Percentiles rank a stretch among this genome's conserved stretches.
These are phyloP conservation scores for Toxicodendron radicans DNA, from an alignment of 345 rosid genomes.

Conservation along the genomic window DNA sequence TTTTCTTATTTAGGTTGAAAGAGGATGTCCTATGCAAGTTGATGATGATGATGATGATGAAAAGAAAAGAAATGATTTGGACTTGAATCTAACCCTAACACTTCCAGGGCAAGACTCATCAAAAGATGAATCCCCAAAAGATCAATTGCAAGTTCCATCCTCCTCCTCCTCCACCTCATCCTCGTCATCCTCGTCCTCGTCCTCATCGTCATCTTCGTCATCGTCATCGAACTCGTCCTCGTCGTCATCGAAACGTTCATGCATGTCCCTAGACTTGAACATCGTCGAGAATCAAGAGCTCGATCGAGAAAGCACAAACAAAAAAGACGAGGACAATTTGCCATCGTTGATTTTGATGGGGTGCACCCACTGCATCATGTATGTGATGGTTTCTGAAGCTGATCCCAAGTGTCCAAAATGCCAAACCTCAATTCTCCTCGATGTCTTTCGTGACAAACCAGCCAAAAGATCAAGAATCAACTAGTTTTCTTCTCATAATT, in stretches of 20 bases:
- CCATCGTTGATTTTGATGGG: constrained; percentile 36
- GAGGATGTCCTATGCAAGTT: too few species aligned
- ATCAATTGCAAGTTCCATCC: neutral
- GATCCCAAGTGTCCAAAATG: constrained; percentile 37
- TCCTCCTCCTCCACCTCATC: too few species aligned
- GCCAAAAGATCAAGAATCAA: constrained; percentile 8
- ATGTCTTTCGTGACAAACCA: constrained; percentile 13
- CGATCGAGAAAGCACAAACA: neutral
- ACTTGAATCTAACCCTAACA: neutral
- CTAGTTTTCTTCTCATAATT: neutral
- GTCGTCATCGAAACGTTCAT: constrained; percentile 10
- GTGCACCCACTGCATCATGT: constrained; percentile 30
- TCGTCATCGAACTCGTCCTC: neutral
- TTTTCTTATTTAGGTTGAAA: neutral
- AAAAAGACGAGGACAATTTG: neutral
- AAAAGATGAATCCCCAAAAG: neutral
- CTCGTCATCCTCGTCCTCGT: neutral
- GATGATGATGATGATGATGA: neutral
- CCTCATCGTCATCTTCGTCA: constrained; percentile 4
- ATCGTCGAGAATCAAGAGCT: too few species aligned
- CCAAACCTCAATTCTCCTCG: constrained; percentile 19
- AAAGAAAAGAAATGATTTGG: neutral
- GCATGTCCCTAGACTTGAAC: constrained; percentile 13
- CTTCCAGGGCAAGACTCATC: neutral
- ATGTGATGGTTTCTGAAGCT: constrained; percentile 35